These are phyloP conservation scores for Sporobolomyces roseus DNA, from an alignment of 768 basidiomycete species.

Conservation along the genomic window DNA sequence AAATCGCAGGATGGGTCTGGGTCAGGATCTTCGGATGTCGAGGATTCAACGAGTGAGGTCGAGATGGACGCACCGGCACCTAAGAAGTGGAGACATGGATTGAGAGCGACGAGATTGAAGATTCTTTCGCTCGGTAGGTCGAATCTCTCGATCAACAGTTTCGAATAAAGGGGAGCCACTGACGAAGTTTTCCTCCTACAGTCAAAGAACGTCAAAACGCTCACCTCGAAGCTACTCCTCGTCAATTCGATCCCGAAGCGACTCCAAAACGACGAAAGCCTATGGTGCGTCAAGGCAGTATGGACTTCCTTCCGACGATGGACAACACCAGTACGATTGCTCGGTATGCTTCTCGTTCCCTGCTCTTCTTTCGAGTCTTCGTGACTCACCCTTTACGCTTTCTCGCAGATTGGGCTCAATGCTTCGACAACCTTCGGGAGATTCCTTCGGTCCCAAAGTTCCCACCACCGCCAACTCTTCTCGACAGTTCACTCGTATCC, in stretches of 20 bases:
- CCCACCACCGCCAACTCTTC: not conserved
- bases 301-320: conserved; percentile 36
- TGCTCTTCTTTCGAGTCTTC: not conserved
- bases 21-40: not conserved
- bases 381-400: not conserved
- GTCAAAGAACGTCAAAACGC: conserved; percentile 23
- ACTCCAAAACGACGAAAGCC: conserved; percentile 30
- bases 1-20: no score
- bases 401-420: conserved; percentile 26
- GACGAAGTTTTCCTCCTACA: not conserved
- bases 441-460: conserved; percentile 2
- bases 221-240: conserved; percentile 23
- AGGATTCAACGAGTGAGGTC: conserved; percentile 3
- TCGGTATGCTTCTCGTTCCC: conserved; percentile 4
- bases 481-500: conserved; percentile 10
- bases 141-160: not conserved
- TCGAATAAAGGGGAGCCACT: no score
- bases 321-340: conserved; percentile 19
- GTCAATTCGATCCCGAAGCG: conserved; percentile 27
- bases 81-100: conserved; percentile 16
- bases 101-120: conserved; percentile 27
- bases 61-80: not conserved
- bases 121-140: conserved; percentile 29
- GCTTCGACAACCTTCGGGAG: conserved; percentile 26
- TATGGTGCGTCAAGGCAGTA: conserved; percentile 22